A percentile compares a stretch with the other conserved stretches of the same genome.
phyloP scores from a whole-genome alignment of 192 early-diverging fungal species.

The Ambispora gerdemannii region DNA sequence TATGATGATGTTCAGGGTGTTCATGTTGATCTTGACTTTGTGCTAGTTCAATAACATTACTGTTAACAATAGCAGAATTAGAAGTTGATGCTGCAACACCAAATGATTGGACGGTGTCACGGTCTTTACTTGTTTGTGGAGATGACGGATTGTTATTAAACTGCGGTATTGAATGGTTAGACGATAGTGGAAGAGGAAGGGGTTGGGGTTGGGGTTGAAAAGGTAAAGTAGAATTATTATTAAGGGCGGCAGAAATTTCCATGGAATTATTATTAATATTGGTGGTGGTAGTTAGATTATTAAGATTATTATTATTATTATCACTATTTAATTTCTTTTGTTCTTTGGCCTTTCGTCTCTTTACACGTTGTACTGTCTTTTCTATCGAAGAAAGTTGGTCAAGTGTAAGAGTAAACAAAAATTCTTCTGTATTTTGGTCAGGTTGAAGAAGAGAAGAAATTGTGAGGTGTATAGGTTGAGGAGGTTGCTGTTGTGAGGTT shows the following conservation, averaged over 20 bases:
- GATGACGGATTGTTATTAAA: too few relatives aligned
- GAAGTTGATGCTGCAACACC: background rate
- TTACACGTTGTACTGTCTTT: slow-evolving; percentile 24
- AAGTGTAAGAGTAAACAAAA: slow-evolving; percentile 10
- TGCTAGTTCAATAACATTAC: background rate
- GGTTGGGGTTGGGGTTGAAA: background rate
- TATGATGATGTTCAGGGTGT: background rate
- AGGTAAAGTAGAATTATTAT: background rate
- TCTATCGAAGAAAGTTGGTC: slow-evolving; percentile 22
- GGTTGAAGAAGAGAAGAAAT: slow-evolving; percentile 18
- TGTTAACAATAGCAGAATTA: too few relatives aligned
- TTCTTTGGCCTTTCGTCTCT: slow-evolving; percentile 22
- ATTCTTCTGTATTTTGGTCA: slow-evolving; percentile 16
- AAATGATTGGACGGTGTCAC: too few relatives aligned
- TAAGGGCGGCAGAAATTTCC: background rate
- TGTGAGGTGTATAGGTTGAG: background rate
- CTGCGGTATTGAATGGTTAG: too few relatives aligned
- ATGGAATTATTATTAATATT: background rate
- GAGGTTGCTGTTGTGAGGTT: background rate
- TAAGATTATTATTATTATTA: background rate
- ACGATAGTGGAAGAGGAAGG: too few relatives aligned
- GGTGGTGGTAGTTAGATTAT: background rate
- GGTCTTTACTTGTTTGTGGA: background rate
- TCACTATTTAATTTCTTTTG: background rate
- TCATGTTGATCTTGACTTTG: background rate